Evolutionary conservation across 495 filamentous ascomycete species (phyloP), one percentile per base, ranked within the genome.

Genomic region (Apiosordaria backusii): DNA sequence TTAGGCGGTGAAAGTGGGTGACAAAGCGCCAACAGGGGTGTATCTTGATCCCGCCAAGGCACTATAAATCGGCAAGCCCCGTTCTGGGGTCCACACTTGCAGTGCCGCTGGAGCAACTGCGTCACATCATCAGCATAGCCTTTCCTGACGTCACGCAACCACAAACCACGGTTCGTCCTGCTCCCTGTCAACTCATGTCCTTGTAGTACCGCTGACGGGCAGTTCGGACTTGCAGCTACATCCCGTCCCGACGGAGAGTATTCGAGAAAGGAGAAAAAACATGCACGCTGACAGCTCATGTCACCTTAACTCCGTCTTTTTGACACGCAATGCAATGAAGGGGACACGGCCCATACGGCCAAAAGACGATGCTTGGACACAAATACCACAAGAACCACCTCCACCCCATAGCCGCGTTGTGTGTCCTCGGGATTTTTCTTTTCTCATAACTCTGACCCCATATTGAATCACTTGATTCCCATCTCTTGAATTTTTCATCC

Each of bases 191-290:
- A 45, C 35, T 45, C 35, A 45, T 45, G 35, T 45, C 9, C 35
- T 13, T 45, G 35, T 35, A 13, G 13, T 15, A 45, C 35, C 35
- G 10, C 29, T 45, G 35, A 45, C 10, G 16, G 35, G 9, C 35
- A 45, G 35, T 45, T 45, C 35, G 35, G 35, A 45, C 35, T 45
- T 45, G 35, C 35, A 45, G 9, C 7, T 29, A 29, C 35, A 13
- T 45, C 35, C 35, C 35, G 35, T 45, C 35, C 35, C 35, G 35
- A 45, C 35, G 3, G 35, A 45, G 35, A 45, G 35, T 7, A 10
- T 45, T 45, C 35, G 35, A 45, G 35, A 45, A 13, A 57, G 6
- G 16, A 24, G 15, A 52, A 57, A 61, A 62, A 64, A 62, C 35
- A 45, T 7, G 7, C 35, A 45, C 6, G 35, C 35, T 45, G 35